These are phyloP conservation scores for Starmerella cellae DNA, from an alignment of 805 yeast species.

Conservation along the genomic window DNA sequence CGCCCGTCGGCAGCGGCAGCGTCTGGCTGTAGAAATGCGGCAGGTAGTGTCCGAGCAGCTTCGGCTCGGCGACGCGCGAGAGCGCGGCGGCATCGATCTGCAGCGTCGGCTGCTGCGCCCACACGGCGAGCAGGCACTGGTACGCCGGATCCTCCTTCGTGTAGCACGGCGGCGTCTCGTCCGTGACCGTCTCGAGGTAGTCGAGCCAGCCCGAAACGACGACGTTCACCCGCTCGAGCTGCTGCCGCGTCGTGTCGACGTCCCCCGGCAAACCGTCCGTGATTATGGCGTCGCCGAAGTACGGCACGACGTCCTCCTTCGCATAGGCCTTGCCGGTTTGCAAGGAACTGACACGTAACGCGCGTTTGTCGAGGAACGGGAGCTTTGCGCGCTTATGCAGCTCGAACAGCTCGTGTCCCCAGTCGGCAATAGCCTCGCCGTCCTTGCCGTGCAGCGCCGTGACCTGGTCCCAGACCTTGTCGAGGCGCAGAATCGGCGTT, in stretches of 20 bases:
- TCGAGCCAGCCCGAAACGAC: slow-evolving; percentile 77
- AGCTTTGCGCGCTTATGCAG: slow-evolving; percentile 57
- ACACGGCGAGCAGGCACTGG: slow-evolving; percentile 32
- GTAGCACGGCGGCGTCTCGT: slow-evolving; percentile 26
- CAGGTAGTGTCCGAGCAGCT: slow-evolving; percentile 35
- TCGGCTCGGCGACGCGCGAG: slow-evolving; percentile 55
- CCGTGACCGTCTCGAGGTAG: slow-evolving; percentile 40
- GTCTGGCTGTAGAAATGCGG: slow-evolving; percentile 35
- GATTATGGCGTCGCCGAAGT: slow-evolving; percentile 73
- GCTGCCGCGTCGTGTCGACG: not conserved
- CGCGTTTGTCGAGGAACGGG: slow-evolving; percentile 46
- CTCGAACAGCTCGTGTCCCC: slow-evolving; percentile 90
- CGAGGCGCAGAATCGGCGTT: slow-evolving; percentile 62
- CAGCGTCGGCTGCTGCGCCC: slow-evolving; percentile 25
- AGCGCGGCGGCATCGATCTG: slow-evolving; percentile 8
- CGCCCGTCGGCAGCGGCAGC: slow-evolving; percentile 48
- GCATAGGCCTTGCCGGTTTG: slow-evolving; percentile 69
- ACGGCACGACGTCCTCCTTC: slow-evolving; percentile 70
- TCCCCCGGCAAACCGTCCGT: slow-evolving; percentile 17
- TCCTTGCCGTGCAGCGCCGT: not conserved
- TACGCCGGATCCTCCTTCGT: slow-evolving; percentile 6
- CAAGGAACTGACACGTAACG: slow-evolving; percentile 62
- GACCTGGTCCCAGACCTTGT: slow-evolving; percentile 62
- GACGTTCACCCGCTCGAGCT: slow-evolving; percentile 47
- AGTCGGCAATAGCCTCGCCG: slow-evolving; percentile 44